A percentile compares a stretch with the other conserved stretches of the same genome.
Evolutionary conservation across 2,329 filamentous ascomycete genomes (phyloP).

Genomic region (Nannizziopsis barbatae): DNA sequence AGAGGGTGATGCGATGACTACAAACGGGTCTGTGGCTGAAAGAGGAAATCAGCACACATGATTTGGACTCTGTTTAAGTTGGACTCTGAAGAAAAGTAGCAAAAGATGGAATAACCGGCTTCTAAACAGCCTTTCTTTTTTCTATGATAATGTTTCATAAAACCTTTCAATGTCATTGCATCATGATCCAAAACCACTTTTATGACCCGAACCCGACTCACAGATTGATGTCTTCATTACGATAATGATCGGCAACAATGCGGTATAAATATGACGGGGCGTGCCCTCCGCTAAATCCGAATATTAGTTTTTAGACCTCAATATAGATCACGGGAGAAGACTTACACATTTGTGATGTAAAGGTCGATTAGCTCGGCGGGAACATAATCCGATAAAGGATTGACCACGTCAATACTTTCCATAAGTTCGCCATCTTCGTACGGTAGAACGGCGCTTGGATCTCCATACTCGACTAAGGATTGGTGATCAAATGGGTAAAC

Average conservation of each 20-base stretch:
- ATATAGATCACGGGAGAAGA: slow-evolving; percentile 15
- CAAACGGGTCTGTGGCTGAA: slow-evolving; percentile 4
- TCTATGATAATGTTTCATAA: slow-evolving; percentile 12
- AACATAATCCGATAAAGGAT: slow-evolving; percentile 72
- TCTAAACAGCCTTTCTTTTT: slow-evolving; percentile 6
- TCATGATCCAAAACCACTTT: slow-evolving; percentile 3
- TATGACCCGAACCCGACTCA: neutral
- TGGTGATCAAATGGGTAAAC: slow-evolving; percentile 77
- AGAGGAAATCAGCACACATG: neutral
- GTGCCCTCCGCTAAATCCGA: slow-evolving; percentile 43
- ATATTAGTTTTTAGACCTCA: slow-evolving; percentile 12
- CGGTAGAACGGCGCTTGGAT: slow-evolving; percentile 61
- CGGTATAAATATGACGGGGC: slow-evolving; percentile 54
- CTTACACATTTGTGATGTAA: slow-evolving; percentile 68
- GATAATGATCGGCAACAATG: slow-evolving; percentile 56
- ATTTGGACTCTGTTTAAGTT: slow-evolving; percentile 2
- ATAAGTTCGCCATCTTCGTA: slow-evolving; percentile 73
- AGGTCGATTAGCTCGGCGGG: slow-evolving; percentile 54
- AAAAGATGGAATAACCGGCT: slow-evolving; percentile 5
- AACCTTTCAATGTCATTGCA: slow-evolving; percentile 10
- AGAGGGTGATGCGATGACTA: neutral
- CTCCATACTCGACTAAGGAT: slow-evolving; percentile 73
- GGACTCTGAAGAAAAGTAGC: slow-evolving; percentile 1
- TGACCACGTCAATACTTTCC: slow-evolving; percentile 64
- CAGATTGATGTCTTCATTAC: slow-evolving; percentile 47